A percentile compares a stretch with the other conserved stretches of the same genome.
These are phyloP conservation scores for Rubroboletus pulcherrimus DNA, from an alignment of 768 basidiomycete genomes.

Conservation along the genomic window DNA sequence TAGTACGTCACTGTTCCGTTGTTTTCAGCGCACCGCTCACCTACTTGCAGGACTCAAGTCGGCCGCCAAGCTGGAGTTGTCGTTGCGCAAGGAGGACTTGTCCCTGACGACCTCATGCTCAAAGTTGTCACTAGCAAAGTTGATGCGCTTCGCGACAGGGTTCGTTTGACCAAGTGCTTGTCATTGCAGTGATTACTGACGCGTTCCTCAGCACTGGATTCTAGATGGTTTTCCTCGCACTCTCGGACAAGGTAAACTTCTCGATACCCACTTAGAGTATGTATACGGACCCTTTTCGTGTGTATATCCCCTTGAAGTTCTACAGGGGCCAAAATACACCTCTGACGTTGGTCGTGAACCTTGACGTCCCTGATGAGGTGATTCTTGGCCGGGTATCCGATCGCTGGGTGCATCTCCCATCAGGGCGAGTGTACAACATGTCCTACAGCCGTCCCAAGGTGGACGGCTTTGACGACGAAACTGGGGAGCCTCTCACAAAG, in stretches of 20 bases:
- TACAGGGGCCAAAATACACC: constrained; percentile 58
- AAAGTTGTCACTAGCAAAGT: constrained; percentile 72
- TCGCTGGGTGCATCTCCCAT: constrained; percentile 84
- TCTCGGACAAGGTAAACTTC: constrained; percentile 72
- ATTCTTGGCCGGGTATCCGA: constrained; percentile 86
- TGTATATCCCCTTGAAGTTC: background rate
- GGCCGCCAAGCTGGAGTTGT: constrained; percentile 73
- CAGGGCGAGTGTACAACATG: constrained; percentile 87
- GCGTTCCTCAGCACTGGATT: constrained; percentile 70
- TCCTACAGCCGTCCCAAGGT: constrained; percentile 83
- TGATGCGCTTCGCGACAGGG: constrained; percentile 61
- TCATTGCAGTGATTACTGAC: background rate
- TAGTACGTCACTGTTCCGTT: background rate
- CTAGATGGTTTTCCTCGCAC: constrained; percentile 92
- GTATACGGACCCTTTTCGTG: constrained; percentile 16
- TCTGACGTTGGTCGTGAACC: constrained; percentile 77
- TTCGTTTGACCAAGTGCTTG: constrained; percentile 23
- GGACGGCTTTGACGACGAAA: constrained; percentile 77
- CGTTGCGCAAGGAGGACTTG: constrained; percentile 71
- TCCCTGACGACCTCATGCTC: constrained; percentile 79
- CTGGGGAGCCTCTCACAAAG: constrained; percentile 83
- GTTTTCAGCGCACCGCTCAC: background rate
- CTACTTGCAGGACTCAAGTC: constrained; percentile 53
- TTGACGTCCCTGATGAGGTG: constrained; percentile 84
- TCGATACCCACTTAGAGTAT: constrained; percentile 73